A percentile compares a stretch with the other conserved stretches of the same genome.
Conservation (phyloP, 2,329 filamentous ascomycete genomes). For the Xylaria polymorpha region DNA sequence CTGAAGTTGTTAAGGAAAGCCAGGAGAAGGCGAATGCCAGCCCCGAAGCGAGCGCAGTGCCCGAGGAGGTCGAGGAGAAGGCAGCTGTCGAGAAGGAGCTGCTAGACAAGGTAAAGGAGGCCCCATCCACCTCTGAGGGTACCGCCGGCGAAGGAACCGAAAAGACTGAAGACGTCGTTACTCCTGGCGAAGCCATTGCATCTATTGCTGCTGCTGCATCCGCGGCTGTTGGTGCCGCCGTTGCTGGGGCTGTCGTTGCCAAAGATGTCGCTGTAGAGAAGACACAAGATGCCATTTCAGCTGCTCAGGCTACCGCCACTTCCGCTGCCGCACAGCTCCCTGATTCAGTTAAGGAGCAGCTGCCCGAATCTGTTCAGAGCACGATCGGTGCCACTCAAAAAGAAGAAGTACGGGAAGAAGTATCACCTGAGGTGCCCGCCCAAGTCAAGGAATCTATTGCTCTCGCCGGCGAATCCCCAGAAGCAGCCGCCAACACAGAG, state of each 20-base stretch:
- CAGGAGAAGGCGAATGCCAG: constrained; percentile 72
- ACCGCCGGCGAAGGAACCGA: constrained; percentile 63
- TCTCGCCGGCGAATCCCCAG: constrained; percentile 71
- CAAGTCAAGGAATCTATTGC: constrained; percentile 69
- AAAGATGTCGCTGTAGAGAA: constrained; percentile 57
- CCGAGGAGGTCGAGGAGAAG: constrained; percentile 77
- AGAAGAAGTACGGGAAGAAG: constrained; percentile 57
- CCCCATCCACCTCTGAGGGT: constrained; percentile 67
- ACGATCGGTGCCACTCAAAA: constrained; percentile 58
- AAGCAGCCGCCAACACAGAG: constrained; percentile 75
- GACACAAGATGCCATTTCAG: constrained; percentile 54
- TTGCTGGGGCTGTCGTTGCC: constrained; percentile 52
- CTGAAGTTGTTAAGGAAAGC: constrained; percentile 76
- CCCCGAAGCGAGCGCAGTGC: constrained; percentile 75
- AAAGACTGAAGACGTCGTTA: constrained; percentile 61
- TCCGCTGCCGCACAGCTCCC: constrained; percentile 61
- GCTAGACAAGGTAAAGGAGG: constrained; percentile 72
- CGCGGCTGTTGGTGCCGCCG: constrained; percentile 53
- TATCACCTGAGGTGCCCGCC: constrained; percentile 63
- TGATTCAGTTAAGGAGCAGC: constrained; percentile 63
- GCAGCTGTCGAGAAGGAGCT: constrained; percentile 77
- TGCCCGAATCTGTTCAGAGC: constrained; percentile 63
- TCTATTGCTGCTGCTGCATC: constrained; percentile 57
- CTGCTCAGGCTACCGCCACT: constrained; percentile 44
- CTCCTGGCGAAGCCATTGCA: constrained; percentile 56